Base-by-base conservation (phyloP, 225 moss, liverwort and hornwort species). In the Sphagnum tenellum region DNA sequence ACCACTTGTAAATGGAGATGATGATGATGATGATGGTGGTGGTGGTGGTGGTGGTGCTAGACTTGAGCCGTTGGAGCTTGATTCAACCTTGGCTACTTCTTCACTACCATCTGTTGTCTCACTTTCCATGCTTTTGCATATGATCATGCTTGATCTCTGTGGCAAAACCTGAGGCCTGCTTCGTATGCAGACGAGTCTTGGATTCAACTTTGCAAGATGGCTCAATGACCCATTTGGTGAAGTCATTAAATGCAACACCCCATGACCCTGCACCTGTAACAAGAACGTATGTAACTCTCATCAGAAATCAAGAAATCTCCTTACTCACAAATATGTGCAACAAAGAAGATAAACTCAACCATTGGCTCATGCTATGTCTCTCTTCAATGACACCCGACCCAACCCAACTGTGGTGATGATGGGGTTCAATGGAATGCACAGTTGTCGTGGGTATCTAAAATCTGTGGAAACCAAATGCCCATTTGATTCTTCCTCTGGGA, bases 1-100 rank as follows among this genome's bases (percentile, higher is more conserved):
- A 45, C 94, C 90, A 55, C 78, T 77, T 46, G 76, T 75, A 64
- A 94, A 90, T 11, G 94, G 94, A 50, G 84, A 81, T 29, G 29
- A 29, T 29, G 29, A 29, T 29, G 7, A 78, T 55, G 66, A n/a
- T n/a, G n/a, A n/a, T n/a, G n/a, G n/a, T n/a, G 67, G 62, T 61
- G 80, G 70, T 52, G 76, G 46, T 48, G 8, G 69, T 46, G 73
- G 58, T 12, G 77, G 56, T 10, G 56, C 55, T 7, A 70, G 51
- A 14, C 3, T 52, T 45, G 69, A 44, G 12, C 49, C 46, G 7
- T 7, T 54, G 12, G 13, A 2, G 9, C 53, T 62, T 1, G 62
- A 62, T 4, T 50, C 67, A 46, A 59, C 55, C 67, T 67, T 72
- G 49, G 51, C 47, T 49, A 71, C 13, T 62, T 85, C 73, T 14